phyloP scores from a whole-genome alignment of 2,329 filamentous ascomycete genomes.

The Juglanconis oblonga region DNA sequence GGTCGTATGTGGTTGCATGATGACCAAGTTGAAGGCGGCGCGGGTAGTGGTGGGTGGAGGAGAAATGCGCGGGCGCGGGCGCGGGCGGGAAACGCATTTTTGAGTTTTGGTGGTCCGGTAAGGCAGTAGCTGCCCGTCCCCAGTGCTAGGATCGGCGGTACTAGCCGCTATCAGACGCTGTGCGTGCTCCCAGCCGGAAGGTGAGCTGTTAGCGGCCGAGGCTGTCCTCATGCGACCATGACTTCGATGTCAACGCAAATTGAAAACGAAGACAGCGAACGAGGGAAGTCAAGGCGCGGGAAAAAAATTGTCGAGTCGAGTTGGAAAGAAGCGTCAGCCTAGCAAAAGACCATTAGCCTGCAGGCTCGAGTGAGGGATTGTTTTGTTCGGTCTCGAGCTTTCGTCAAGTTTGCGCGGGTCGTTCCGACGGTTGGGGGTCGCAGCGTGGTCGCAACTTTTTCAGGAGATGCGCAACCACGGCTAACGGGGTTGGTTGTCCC shows the following conservation, averaged over 20 bases:
- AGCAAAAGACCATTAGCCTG: neutral
- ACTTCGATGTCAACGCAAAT: neutral
- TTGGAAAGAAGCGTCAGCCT: neutral
- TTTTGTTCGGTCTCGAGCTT: neutral
- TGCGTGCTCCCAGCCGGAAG: neutral
- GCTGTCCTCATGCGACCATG: neutral
- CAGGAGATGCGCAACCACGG: neutral
- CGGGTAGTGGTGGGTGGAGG: conserved; percentile 17
- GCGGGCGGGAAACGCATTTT: conserved; percentile 26
- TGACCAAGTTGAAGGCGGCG: conserved; percentile 27
- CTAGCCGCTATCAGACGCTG: conserved; percentile 16
- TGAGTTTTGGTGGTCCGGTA: conserved; percentile 26
- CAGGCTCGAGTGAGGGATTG: conserved; percentile 1
- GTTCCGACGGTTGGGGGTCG: neutral
- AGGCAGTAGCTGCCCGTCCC: conserved; percentile 8
- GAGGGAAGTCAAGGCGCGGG: neutral
- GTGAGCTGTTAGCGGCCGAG: neutral
- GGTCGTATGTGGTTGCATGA: conserved; percentile 42
- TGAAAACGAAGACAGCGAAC: neutral
- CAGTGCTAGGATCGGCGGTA: conserved; percentile 13
- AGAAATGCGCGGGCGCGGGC: conserved; percentile 23
- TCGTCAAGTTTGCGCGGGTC: neutral
- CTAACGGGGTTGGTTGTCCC: neutral
- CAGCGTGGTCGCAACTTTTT: neutral
- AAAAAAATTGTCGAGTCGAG: neutral